phyloP scores from a whole-genome alignment of 2,329 filamentous ascomycete species.

The Fusarium fracticaudum region DNA sequence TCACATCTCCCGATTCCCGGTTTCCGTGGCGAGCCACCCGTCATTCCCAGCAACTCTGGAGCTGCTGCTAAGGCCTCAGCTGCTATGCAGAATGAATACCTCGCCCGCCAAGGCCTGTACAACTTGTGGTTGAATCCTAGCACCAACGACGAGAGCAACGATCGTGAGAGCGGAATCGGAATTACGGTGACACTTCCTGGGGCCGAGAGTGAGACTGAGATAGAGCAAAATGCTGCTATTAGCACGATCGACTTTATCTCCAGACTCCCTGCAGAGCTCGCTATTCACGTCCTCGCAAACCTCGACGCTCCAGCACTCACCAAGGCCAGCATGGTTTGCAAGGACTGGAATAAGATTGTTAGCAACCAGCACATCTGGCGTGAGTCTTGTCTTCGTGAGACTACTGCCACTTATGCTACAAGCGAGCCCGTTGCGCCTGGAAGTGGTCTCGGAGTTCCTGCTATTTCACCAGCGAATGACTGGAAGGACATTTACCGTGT shows the following conservation, averaged over 20 bases:
- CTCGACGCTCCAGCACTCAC: conserved; percentile 64
- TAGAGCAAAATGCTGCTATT: conserved; percentile 53
- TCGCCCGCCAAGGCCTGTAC: conserved; percentile 49
- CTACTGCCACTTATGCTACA: conserved; percentile 68
- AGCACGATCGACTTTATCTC: conserved; percentile 68
- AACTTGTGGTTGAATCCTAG: conserved; percentile 55
- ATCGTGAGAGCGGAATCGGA: conserved; percentile 72
- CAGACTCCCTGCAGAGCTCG: conserved; percentile 65
- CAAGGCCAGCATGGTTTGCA: conserved; percentile 61
- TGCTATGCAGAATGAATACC: conserved; percentile 65
- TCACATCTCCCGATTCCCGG: conserved; percentile 57
- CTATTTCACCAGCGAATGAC: conserved; percentile 69
- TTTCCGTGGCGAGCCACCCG: conserved; percentile 63
- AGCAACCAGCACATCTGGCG: conserved; percentile 70
- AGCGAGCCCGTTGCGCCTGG: conserved; percentile 62
- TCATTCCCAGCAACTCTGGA: conserved; percentile 68
- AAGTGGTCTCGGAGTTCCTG: conserved; percentile 65
- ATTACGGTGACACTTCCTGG: conserved; percentile 62
- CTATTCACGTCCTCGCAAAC: conserved; percentile 66
- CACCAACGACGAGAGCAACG: conserved; percentile 59
- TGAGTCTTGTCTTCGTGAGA: conserved; percentile 70
- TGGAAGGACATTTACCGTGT: conserved; percentile 89
- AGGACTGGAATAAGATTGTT: conserved; percentile 58
- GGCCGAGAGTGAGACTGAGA: conserved; percentile 45
- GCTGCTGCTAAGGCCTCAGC: conserved; percentile 70